phyloP scores from a whole-genome alignment of 2,329 filamentous ascomycete species.

The Fusarium poae region DNA sequence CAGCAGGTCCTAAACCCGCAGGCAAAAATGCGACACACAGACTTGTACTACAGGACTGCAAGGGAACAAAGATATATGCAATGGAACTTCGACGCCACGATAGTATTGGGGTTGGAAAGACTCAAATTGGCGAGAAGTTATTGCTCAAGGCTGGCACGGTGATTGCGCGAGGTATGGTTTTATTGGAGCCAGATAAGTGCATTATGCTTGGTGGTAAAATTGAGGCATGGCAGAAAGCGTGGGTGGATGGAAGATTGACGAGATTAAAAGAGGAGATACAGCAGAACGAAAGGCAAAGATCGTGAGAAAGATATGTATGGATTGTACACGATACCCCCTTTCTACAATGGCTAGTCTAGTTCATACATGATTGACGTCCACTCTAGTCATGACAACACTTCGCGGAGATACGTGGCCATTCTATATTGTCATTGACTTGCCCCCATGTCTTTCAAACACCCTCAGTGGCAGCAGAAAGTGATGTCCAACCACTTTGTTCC shows the following conservation, averaged over 20 bases:
- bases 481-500: conserved; percentile 74
- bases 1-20: conserved; percentile 36
- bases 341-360: conserved; percentile 3
- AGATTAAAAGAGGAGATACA: conserved; percentile 73
- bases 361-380: background rate
- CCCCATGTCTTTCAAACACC: conserved; percentile 24
- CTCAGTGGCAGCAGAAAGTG: conserved; percentile 57
- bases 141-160: conserved; percentile 74
- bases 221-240: conserved; percentile 81
- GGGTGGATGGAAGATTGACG: conserved; percentile 78
- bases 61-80: conserved; percentile 75
- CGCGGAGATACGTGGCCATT: background rate
- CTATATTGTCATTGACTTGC: conserved; percentile 1
- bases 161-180: conserved; percentile 80
- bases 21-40: conserved; percentile 76
- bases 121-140: conserved; percentile 84
- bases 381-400: background rate
- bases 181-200: conserved; percentile 78
- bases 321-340: conserved; percentile 40
- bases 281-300: conserved; percentile 43
- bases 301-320: conserved; percentile 5
- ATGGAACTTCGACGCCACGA: conserved; percentile 78
- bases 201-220: conserved; percentile 89
- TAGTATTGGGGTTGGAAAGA: conserved; percentile 73
- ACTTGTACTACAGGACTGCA: conserved; percentile 83